A percentile compares a stretch with the other conserved stretches of the same genome.
phyloP scores from a whole-genome alignment of 495 filamentous ascomycete species.

The Talaromyces nanjingensis region DNA sequence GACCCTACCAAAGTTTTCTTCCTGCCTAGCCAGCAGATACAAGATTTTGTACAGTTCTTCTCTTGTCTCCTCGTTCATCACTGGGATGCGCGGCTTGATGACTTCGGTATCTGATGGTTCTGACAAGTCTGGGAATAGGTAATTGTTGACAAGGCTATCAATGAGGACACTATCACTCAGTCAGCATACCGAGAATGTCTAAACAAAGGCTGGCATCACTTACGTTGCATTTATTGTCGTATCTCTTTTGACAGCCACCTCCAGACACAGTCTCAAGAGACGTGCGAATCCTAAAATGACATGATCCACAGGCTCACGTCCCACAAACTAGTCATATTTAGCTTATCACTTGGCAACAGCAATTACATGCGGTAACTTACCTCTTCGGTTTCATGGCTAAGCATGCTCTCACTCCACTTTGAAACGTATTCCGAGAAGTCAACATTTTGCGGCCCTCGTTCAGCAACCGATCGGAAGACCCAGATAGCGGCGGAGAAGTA shows the following conservation, averaged over 20 bases:
- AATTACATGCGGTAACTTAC: slow-evolving; percentile 17
- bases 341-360: background rate
- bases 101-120: slow-evolving; percentile 15
- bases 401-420: slow-evolving; percentile 48
- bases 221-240: slow-evolving; percentile 40
- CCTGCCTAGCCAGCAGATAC: slow-evolving; percentile 49
- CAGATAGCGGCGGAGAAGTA: slow-evolving; percentile 47
- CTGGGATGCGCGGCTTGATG: slow-evolving; percentile 30
- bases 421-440: slow-evolving; percentile 44
- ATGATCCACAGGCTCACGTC: slow-evolving; percentile 41
- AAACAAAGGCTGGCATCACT: slow-evolving; percentile 3
- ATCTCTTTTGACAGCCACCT: slow-evolving; percentile 36
- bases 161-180: slow-evolving; percentile 38
- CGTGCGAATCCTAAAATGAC: slow-evolving; percentile 40
- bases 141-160: slow-evolving; percentile 54
- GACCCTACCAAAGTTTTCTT: slow-evolving; percentile 41
- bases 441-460: slow-evolving; percentile 40
- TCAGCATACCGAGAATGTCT: slow-evolving; percentile 6
- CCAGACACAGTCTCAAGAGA: slow-evolving; percentile 41
- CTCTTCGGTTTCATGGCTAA: slow-evolving; percentile 47
- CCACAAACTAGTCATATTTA: slow-evolving; percentile 37
- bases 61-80: slow-evolving; percentile 50
- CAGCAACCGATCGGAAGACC: slow-evolving; percentile 49
- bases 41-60: slow-evolving; percentile 59
- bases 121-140: slow-evolving; percentile 62